These are phyloP conservation scores for Microdochium nivale DNA, from an alignment of 2,329 filamentous ascomycete species.

Conservation along the genomic window DNA sequence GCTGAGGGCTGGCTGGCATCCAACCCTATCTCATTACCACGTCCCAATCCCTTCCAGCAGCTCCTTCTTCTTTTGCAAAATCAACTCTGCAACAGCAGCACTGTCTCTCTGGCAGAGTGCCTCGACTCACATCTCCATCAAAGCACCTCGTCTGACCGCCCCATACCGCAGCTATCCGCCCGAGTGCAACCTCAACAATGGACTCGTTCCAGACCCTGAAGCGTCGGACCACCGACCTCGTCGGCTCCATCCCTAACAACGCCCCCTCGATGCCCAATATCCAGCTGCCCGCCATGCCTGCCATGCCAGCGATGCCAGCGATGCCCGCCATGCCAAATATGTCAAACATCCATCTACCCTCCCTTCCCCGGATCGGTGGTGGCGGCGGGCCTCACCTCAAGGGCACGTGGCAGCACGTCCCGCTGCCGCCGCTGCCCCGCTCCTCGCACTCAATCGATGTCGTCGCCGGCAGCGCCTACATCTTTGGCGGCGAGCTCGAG, in stretches of 20 bases:
- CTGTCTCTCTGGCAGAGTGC: too few species aligned
- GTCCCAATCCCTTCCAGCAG: too few species aligned
- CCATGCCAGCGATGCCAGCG: too few species aligned
- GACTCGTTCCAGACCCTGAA: conserved; percentile 44
- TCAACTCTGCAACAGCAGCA: too few species aligned
- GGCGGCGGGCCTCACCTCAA: conserved; percentile 22
- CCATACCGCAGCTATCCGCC: neutral
- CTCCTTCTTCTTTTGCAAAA: too few species aligned
- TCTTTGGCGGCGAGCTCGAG: conserved; percentile 69
- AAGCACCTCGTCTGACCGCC: neutral
- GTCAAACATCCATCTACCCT: conserved; percentile 8
- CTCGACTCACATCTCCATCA: too few species aligned
- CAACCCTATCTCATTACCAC: too few species aligned
- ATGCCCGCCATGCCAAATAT: conserved; percentile 12
- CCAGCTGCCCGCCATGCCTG: conserved; percentile 15
- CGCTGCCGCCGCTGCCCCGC: conserved; percentile 49
- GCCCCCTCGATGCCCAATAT: conserved; percentile 25
- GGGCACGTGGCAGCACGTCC: conserved; percentile 53
- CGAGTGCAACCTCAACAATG: too few species aligned
- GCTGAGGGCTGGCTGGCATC: too few species aligned
- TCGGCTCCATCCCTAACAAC: conserved; percentile 40
- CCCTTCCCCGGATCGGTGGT: conserved; percentile 10
- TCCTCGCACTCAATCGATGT: conserved; percentile 67
- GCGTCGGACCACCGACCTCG: conserved; percentile 45
- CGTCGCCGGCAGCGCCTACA: conserved; percentile 43